Evolutionary conservation across 2,329 filamentous ascomycete species (phyloP).

Genomic region (Gnomoniopsis sp.): DNA sequence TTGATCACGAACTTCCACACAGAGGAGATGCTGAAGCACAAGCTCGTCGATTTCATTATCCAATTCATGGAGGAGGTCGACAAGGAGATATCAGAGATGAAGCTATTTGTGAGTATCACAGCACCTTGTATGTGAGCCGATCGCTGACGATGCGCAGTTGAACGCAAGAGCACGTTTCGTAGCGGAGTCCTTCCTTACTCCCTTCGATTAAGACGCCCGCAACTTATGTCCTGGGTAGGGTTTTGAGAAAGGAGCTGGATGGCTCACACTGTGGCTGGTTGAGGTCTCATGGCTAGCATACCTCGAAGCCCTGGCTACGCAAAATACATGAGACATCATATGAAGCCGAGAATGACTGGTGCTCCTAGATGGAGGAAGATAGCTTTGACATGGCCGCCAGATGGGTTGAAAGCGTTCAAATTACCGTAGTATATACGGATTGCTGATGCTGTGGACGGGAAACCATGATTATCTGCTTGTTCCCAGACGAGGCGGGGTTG

Average conservation of each 20-base stretch:
- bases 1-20: conserved; percentile 98
- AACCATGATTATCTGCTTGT: too few relatives aligned
- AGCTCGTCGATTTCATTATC: conserved; percentile 98
- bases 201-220: conserved; percentile 31
- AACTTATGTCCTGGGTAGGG: neutral
- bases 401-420: too few relatives aligned
- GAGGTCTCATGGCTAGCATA: too few relatives aligned
- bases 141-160: conserved; percentile 52
- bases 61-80: conserved; percentile 99
- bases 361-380: too few relatives aligned
- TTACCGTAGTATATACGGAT: too few relatives aligned
- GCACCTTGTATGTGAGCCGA: conserved; percentile 13
- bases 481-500: too few relatives aligned
- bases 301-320: too few relatives aligned
- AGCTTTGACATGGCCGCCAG: too few relatives aligned
- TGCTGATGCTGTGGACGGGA: too few relatives aligned
- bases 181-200: conserved; percentile 96
- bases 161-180: conserved; percentile 97
- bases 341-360: too few relatives aligned
- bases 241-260: neutral
- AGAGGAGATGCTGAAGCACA: conserved; percentile 98
- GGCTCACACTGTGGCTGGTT: neutral
- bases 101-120: conserved; percentile 69
- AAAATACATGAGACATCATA: too few relatives aligned
- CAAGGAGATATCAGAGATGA: conserved; percentile 99